Base-by-base conservation (phyloP, 176 grass and related monocot species). In the Bromus sterilis region DNA sequence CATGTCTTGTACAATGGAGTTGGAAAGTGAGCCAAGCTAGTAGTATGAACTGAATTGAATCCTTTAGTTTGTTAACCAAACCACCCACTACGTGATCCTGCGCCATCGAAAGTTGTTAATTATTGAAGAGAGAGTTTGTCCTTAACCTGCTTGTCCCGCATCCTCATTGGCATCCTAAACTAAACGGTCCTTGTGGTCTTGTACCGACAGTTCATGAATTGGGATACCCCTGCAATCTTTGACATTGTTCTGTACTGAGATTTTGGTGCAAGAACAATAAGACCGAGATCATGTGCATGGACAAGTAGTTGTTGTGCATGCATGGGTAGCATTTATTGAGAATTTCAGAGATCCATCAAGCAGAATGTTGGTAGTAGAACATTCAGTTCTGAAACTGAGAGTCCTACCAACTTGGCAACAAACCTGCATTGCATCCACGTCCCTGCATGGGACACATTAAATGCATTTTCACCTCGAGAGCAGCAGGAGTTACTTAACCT, bases 301-400 rank as follows among this genome's bases (percentile, higher is more conserved):
- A 24, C 25, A n/a, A 21, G 49, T 21, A 42, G 48, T 66, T 1
- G 56, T 63, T 85, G 75, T 86, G 88, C 88, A 90, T 90, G 88
- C 88, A 90, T 90, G 88, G 83, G 39, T 4, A 75, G 79, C 83
- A 90, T 83, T 90, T 81, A 89, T 64, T 81, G 71, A 53, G 69
- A 43, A 72, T 72, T 15, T 72, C 0, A 25, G 9, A 44, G n/a
- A 14, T 4, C 20, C 1, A 48, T 16, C 16, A 23, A 43, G 29
- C 61, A 37, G 39, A 31, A 39, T 57, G 55, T 64, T 64, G 9
- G 23, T 43, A 28, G 67, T 71, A 44, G 18, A 53, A 71, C 67
- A 71, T 16, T 9, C 43, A 66, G 44, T 43, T 6, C 34, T 16
- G 8, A 60, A 64, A 35, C 75, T 37, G 65, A 30, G 30, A 72